Base-by-base conservation (phyloP, 306 rosid species). In the Glycine tomentella region DNA sequence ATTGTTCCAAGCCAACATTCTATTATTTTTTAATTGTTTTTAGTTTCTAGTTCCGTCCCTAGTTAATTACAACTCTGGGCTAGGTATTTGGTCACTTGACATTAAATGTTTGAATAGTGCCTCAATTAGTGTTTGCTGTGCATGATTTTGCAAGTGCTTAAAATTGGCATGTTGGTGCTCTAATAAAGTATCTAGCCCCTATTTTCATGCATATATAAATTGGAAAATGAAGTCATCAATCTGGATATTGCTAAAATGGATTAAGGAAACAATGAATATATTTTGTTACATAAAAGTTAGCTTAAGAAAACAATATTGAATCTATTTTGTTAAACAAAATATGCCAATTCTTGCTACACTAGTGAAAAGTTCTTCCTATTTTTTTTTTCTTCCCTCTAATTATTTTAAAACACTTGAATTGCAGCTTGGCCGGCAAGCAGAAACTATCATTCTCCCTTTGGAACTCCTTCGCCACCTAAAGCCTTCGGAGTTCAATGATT, bases 371-470 rank as follows among this genome's bases (percentile, higher is more conserved):
- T 58, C 33, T 25, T 15, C 16, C 7, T 12, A 2, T 7, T 6
- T 3, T 6, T 20, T 62, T 20, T 62, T 72, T 31, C 6, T 61
- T 36, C 40, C 40, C 45, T 42, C 45, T 42, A 6, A 42, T 42
- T 42, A 42, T 53, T 63, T 53, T 50, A 1, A 46, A 68, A n/a
- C 31, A 36, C 51, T 13, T 84, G 53, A 68, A 68, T 68, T 74
- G 74, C 92, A 95, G 99, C 89, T 88, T 87, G 99, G 97, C 3
- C 75, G 95, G 75, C 83, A 95, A 87, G 94, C 98, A 70, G 99
- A 95, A 91, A 95, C 97, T 0, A 93, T 93, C 69, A 90, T 95
- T 44, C 94, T 93, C 4, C 99, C 99, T 34, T 74, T 95, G 69
- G 99, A 95, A 80, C 93, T 95, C 45, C 83, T 95, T 50, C 92